Evolutionary conservation across 176 grass and related monocot genomes (phyloP).

Genomic region (Eleusine indica): DNA sequence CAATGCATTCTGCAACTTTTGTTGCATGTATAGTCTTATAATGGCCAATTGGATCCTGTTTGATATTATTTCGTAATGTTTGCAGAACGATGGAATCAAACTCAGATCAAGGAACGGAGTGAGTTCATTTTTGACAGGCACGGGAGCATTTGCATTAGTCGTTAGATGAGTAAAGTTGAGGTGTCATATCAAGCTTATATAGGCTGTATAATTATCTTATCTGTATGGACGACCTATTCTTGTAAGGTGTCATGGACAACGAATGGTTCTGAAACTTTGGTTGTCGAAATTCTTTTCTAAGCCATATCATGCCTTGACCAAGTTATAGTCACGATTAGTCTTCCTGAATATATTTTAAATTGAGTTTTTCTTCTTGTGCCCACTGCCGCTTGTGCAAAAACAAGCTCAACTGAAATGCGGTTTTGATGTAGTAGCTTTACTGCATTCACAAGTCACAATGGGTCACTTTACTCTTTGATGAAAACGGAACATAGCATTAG

Average conservation of each 20-base stretch:
- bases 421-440: neutral
- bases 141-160: constrained; percentile 39
- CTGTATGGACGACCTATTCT: neutral
- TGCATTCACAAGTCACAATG: neutral
- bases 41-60: neutral
- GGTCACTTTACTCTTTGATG: neutral
- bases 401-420: neutral
- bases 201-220: constrained; percentile 3
- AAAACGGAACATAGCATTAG: neutral
- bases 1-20: neutral
- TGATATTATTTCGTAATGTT: constrained; percentile 10
- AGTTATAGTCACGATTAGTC: neutral
- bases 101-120: neutral
- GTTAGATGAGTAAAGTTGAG: constrained; percentile 12
- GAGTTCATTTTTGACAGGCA: neutral
- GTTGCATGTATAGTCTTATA: neutral
- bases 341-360: neutral
- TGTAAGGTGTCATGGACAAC: neutral
- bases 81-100: constrained; percentile 15
- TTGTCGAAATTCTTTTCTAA: neutral
- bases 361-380: neutral
- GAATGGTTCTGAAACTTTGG: constrained; percentile 14
- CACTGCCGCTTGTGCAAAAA: neutral
- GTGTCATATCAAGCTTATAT: neutral
- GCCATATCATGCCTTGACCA: neutral